These are phyloP conservation scores for Termitomyces titanicus DNA, from an alignment of 768 basidiomycete species.

Conservation along the genomic window DNA sequence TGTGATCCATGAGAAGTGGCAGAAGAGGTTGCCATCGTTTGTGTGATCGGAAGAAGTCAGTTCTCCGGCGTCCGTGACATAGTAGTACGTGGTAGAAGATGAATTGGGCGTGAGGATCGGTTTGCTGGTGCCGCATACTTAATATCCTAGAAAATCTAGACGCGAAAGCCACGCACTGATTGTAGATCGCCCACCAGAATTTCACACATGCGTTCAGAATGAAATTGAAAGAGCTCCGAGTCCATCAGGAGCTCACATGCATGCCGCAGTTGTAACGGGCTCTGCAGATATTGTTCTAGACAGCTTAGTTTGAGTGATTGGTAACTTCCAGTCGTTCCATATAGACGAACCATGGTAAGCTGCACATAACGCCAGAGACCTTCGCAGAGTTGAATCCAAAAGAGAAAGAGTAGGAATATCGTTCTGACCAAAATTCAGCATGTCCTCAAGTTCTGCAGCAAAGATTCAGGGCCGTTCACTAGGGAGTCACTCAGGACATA, in stretches of 20 bases:
- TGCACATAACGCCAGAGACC: conserved; percentile 76
- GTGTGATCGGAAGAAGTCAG: conserved; percentile 71
- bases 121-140: conserved; percentile 45
- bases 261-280: conserved; percentile 79
- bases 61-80: conserved; percentile 64
- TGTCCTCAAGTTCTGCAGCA: conserved; percentile 79
- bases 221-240: conserved; percentile 86
- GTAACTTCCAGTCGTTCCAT: not conserved
- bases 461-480: not conserved
- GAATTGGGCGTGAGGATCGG: conserved; percentile 81
- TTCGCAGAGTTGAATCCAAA: conserved; percentile 74
- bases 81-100: conserved; percentile 79
- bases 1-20: conserved; percentile 81
- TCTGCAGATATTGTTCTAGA: conserved; percentile 79
- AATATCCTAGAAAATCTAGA: conserved; percentile 9
- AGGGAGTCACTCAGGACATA: conserved; percentile 31
- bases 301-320: conserved; percentile 27
- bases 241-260: conserved; percentile 73
- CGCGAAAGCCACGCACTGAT: conserved; percentile 43
- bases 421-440: conserved; percentile 62
- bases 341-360: conserved; percentile 75
- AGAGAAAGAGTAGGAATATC: conserved; percentile 61
- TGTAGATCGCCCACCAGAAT: conserved; percentile 67
- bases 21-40: conserved; percentile 82
- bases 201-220: conserved; percentile 90